Conservation (phyloP, 768 basidiomycete genomes). For the Pleurotus eryngii region DNA sequence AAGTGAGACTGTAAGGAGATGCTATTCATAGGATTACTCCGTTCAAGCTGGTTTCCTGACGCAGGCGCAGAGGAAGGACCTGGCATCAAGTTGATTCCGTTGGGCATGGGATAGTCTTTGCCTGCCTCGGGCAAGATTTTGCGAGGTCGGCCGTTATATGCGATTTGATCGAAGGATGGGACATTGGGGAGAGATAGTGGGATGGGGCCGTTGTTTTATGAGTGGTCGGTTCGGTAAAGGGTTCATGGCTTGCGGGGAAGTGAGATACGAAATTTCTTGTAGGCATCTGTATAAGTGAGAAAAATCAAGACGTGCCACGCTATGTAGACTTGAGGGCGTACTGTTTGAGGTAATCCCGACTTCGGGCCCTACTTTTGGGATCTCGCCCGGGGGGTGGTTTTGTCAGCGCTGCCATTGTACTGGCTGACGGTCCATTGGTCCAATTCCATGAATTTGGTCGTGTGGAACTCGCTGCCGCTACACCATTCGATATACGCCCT, state of each 20-base stretch:
- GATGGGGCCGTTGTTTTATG: slow-evolving; percentile 59
- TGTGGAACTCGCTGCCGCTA: slow-evolving; percentile 37
- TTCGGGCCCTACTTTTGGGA: slow-evolving; percentile 92
- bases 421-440: slow-evolving; percentile 38
- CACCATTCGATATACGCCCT: slow-evolving; percentile 60
- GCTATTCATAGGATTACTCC: slow-evolving; percentile 40
- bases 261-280: slow-evolving; percentile 97
- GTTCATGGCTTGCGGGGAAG: slow-evolving; percentile 96
- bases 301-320: slow-evolving; percentile 11
- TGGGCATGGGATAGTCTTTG: slow-evolving; percentile 68
- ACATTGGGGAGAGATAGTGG: slow-evolving; percentile 68
- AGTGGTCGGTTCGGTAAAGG: slow-evolving; percentile 88
- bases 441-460: slow-evolving; percentile 59
- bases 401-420: slow-evolving; percentile 41
- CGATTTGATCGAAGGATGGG: slow-evolving; percentile 69
- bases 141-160: slow-evolving; percentile 76
- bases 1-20: slow-evolving; percentile 35
- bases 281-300: slow-evolving; percentile 60
- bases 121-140: slow-evolving; percentile 74
- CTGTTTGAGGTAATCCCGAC: slow-evolving; percentile 97
- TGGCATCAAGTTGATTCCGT: slow-evolving; percentile 54
- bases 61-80: slow-evolving; percentile 49
- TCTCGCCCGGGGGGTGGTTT: slow-evolving; percentile 82
- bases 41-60: slow-evolving; percentile 48
- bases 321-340: slow-evolving; percentile 34